Conservation (phyloP, 345 rosid species). For the Barbarea vulgaris region DNA sequence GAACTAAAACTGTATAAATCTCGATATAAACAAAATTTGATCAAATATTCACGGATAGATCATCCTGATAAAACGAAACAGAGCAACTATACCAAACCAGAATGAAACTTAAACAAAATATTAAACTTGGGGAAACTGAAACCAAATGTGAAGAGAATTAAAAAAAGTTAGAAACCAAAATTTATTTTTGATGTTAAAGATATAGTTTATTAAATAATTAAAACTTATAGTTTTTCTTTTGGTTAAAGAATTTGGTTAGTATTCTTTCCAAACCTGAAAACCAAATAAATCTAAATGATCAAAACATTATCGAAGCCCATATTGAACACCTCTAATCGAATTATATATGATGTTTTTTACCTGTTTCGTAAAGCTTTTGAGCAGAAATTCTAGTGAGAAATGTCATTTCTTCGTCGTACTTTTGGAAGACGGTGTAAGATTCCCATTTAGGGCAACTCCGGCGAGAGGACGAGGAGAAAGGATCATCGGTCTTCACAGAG, state of each 20-base stretch:
- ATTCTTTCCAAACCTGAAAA: too few relatives aligned
- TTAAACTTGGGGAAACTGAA: background rate
- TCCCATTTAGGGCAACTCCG: slow-evolving; percentile 98
- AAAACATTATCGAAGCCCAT: too few relatives aligned
- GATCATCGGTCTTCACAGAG: slow-evolving; percentile 86
- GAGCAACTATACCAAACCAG: background rate
- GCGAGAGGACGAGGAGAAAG: slow-evolving; percentile 90
- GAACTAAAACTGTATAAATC: too few relatives aligned
- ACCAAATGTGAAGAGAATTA: background rate
- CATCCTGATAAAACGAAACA: background rate
- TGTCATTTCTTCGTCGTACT: slow-evolving; percentile 97
- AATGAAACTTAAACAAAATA: background rate
- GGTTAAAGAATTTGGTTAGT: too few relatives aligned
- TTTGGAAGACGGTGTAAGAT: slow-evolving; percentile 93
- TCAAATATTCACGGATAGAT: background rate
- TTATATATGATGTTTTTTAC: slow-evolving; percentile 39
- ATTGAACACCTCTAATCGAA: background rate
- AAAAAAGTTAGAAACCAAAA: too few relatives aligned
- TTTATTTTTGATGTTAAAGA: too few relatives aligned
- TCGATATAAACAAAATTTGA: too few relatives aligned
- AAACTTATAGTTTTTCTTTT: too few relatives aligned
- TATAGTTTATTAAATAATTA: too few relatives aligned
- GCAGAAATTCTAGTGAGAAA: slow-evolving; percentile 77
- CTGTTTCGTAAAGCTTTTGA: slow-evolving; percentile 94
- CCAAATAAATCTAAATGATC: too few relatives aligned